A percentile compares a stretch with the other conserved stretches of the same genome.
Conservation (phyloP, 106 monocot genomes). For the Amphibolis antarctica region DNA sequence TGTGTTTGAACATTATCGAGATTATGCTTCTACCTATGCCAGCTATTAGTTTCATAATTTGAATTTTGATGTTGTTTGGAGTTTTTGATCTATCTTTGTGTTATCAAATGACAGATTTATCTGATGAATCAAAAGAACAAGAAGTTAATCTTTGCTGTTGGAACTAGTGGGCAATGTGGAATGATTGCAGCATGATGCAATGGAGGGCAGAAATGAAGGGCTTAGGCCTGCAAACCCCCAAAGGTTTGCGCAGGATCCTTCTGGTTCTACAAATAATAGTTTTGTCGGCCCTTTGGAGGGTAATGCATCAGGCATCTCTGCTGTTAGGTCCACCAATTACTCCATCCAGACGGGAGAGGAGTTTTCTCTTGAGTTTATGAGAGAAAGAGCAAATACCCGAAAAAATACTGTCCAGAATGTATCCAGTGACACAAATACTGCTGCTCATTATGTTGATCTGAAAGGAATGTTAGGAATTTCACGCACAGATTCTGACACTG, state of each 20-base stretch:
- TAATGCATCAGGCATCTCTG: slow-evolving; percentile 13
- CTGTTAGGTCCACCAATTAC: slow-evolving; percentile 46
- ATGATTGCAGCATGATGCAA: slow-evolving; percentile 15
- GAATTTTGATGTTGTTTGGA: no score
- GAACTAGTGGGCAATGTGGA: slow-evolving; percentile 11
- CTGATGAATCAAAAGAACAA: background rate
- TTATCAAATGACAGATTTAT: background rate
- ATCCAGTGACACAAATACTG: slow-evolving; percentile 30
- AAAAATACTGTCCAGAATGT: slow-evolving; percentile 33
- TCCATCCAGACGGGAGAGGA: slow-evolving; percentile 94
- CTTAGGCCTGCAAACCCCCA: slow-evolving; percentile 32
- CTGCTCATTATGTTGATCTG: slow-evolving; percentile 38
- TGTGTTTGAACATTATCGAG: no score
- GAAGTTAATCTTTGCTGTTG: slow-evolving; percentile 4
- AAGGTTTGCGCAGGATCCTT: slow-evolving; percentile 28
- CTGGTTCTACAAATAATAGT: slow-evolving; percentile 24
- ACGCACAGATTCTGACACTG: slow-evolving; percentile 36
- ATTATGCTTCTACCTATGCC: no score
- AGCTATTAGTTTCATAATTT: no score
- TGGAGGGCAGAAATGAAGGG: slow-evolving; percentile 35
- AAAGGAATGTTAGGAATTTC: slow-evolving; percentile 30
- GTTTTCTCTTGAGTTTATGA: slow-evolving; percentile 81
- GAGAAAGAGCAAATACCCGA: slow-evolving; percentile 40
- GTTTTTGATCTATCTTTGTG: no score
- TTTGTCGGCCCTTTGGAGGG: slow-evolving; percentile 20